These are phyloP conservation scores for Phytophthora cajani DNA, from an alignment of 352 stramenopile genomes.

Conservation along the genomic window DNA sequence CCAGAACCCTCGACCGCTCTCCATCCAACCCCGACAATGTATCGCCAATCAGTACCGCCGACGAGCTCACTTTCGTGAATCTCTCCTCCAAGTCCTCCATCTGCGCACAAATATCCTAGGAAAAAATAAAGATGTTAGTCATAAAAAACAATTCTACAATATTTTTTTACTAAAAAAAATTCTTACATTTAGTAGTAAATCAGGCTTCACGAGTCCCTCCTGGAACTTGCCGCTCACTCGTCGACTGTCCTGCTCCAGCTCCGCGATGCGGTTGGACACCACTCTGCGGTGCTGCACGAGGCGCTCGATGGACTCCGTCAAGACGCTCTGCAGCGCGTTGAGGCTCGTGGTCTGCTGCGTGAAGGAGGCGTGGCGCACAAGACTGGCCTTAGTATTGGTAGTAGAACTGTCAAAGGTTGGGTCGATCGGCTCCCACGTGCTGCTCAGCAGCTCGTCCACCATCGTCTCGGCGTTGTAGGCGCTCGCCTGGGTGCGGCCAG, in stretches of 20 bases:
- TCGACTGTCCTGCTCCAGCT: constrained; percentile 71
- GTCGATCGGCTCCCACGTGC: constrained; percentile 50
- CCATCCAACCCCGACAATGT: constrained; percentile 68
- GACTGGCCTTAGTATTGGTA: neutral
- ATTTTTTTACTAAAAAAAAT: neutral
- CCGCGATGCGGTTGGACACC: constrained; percentile 62
- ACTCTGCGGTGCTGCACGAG: constrained; percentile 65
- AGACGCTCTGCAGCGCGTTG: constrained; percentile 69
- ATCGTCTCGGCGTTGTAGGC: constrained; percentile 74
- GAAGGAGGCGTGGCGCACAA: constrained; percentile 40
- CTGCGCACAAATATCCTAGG: constrained; percentile 72
- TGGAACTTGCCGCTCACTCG: constrained; percentile 64
- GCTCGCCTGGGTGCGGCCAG: neutral
- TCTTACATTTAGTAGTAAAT: constrained; percentile 62
- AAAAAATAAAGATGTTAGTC: constrained; percentile 6
- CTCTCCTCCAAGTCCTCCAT: constrained; percentile 87
- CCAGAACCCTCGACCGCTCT: constrained; percentile 67
- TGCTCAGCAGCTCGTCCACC: constrained; percentile 80
- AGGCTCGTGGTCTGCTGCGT: constrained; percentile 65
- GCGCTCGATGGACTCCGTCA: constrained; percentile 64
- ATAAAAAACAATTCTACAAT: constrained; percentile 1
- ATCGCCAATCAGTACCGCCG: constrained; percentile 77
- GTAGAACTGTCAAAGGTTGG: constrained; percentile 7
- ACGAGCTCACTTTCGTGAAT: constrained; percentile 89
- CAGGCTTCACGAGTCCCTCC: constrained; percentile 63